Evolutionary conservation across 768 basidiomycete genomes (phyloP).

Genomic region (Albatrellus ellisii): DNA sequence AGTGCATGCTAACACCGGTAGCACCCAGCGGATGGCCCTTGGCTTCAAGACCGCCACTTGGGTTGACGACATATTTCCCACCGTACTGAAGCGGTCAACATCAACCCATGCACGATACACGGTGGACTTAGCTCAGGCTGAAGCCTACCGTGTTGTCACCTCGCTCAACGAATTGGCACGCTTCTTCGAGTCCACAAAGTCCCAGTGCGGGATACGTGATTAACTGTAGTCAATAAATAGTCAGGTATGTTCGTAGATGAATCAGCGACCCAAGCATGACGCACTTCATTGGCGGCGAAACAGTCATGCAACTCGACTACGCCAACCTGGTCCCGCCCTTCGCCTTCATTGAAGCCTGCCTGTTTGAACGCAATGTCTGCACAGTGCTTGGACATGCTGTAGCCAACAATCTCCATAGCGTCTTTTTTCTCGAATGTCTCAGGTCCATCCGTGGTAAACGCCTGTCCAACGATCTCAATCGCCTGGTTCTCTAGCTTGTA

Average conservation of each 20-base stretch:
- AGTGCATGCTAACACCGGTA: conserved; percentile 78
- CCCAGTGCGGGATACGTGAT: conserved; percentile 75
- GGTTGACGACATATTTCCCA: conserved; percentile 76
- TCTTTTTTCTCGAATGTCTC: conserved; percentile 52
- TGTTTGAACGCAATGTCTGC: conserved; percentile 58
- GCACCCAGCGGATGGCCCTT: conserved; percentile 82
- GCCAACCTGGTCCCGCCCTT: conserved; percentile 62
- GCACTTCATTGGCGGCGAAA: conserved; percentile 70
- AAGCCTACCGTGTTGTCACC: conserved; percentile 64
- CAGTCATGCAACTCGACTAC: conserved; percentile 83
- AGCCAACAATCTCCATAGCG: conserved; percentile 76
- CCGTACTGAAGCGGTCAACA: conserved; percentile 39
- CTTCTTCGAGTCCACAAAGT: conserved; percentile 50
- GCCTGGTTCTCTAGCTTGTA: conserved; percentile 76
- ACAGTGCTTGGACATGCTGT: conserved; percentile 55
- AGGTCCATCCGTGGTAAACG: conserved; percentile 52
- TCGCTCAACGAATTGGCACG: conserved; percentile 59
- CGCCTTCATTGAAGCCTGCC: conserved; percentile 52
- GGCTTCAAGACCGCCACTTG: conserved; percentile 78
- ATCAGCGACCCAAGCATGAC: conserved; percentile 1
- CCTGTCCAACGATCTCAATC: conserved; percentile 64
- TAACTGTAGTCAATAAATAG: conserved; percentile 35
- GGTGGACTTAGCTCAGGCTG: too few species aligned
- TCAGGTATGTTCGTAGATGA: too few species aligned
- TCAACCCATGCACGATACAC: not conserved